Evolutionary conservation across 2,329 filamentous ascomycete species (phyloP).

Genomic region (Talaromyces verruculosus): DNA sequence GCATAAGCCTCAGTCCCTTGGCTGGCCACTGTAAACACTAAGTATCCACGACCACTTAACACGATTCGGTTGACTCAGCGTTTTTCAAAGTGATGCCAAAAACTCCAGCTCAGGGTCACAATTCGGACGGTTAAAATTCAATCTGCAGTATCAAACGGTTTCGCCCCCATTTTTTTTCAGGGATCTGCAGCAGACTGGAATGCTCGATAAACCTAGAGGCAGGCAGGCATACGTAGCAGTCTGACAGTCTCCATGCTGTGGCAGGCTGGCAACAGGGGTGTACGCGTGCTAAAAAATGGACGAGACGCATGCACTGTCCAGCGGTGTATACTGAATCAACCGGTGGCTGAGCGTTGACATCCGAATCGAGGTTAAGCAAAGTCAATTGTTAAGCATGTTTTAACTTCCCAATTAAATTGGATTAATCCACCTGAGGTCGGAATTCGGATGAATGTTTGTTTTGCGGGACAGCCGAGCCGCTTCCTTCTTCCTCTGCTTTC

Average conservation of each 20-base stretch:
- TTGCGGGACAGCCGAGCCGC: conserved; percentile 5
- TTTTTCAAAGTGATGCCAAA: not conserved
- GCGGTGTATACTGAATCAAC: not conserved
- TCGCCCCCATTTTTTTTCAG: not conserved
- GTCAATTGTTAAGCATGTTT: not conserved
- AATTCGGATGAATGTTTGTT: not conserved
- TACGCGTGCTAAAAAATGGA: not conserved
- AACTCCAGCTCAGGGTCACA: not conserved
- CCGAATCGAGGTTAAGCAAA: not conserved
- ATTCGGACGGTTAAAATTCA: not conserved
- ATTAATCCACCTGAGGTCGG: not conserved
- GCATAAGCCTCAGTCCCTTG: not conserved
- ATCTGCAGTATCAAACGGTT: not conserved
- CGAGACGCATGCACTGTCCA: not conserved
- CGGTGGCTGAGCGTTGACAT: not conserved
- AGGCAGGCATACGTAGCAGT: not conserved
- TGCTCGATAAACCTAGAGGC: not conserved
- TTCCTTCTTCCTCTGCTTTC: not conserved
- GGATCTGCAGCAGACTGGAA: not conserved
- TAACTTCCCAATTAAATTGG: not conserved
- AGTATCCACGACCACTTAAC: no score
- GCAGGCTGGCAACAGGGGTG: not conserved
- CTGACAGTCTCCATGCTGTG: not conserved
- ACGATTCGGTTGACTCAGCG: not conserved
- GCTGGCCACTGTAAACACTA: not conserved